These are phyloP conservation scores for Prunus mongolica DNA, from an alignment of 306 rosid species.

Conservation along the genomic window DNA sequence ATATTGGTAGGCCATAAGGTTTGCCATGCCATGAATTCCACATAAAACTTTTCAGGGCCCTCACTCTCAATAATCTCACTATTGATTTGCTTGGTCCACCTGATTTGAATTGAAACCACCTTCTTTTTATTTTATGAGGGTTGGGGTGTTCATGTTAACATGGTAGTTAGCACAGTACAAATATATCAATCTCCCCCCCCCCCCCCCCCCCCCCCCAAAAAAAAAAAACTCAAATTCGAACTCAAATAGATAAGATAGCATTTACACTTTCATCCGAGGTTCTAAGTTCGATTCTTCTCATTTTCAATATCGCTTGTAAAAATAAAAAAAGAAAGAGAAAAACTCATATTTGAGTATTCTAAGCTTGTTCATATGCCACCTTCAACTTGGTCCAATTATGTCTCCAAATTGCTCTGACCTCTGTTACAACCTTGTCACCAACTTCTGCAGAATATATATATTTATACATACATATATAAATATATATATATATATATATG, in stretches of 20 bases:
- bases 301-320: no score
- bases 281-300: no score
- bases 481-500: neutral
- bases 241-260: no score
- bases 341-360: conserved; percentile 10
- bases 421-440: conserved; percentile 11
- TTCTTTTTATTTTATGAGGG: neutral
- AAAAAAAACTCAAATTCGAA: neutral
- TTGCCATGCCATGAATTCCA: conserved; percentile 27
- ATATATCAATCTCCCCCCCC: neutral
- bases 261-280: no score
- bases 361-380: conserved; percentile 33
- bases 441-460: neutral
- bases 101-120: conserved; percentile 3
- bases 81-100: conserved; percentile 27
- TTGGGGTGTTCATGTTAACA: neutral
- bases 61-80: neutral
- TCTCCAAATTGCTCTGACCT: conserved; percentile 37
- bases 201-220: neutral
- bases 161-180: neutral
- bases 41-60: conserved; percentile 18
- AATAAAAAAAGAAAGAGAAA: neutral
- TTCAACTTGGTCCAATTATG: conserved; percentile 50
- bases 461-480: neutral
- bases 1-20: conserved; percentile 23